phyloP scores from a whole-genome alignment of 208 protist species.

The Acanthamoeba culbertsoni region DNA sequence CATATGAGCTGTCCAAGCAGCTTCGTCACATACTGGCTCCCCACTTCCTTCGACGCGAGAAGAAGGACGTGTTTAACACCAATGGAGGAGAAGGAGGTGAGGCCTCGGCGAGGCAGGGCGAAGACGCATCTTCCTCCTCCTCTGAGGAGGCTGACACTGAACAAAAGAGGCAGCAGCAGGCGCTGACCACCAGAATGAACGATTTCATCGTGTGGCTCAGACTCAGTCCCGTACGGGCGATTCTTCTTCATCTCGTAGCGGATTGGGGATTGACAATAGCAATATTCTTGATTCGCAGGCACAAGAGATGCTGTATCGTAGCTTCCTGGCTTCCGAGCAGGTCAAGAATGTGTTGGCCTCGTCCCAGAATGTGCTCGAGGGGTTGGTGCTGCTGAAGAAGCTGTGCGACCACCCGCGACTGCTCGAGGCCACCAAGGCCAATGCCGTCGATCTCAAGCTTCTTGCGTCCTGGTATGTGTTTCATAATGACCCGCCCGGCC shows the following conservation, averaged over 20 bases:
- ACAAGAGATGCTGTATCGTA: constrained; percentile 42
- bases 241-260: background rate
- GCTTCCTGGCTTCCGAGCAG: constrained; percentile 50
- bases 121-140: background rate
- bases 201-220: constrained; percentile 62
- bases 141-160: background rate
- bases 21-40: constrained; percentile 39
- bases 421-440: background rate
- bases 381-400: constrained; percentile 43
- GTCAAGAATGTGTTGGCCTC: constrained; percentile 26
- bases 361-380: constrained; percentile 45
- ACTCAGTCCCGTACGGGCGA: background rate
- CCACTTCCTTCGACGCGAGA: constrained; percentile 58
- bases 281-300: background rate
- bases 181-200: constrained; percentile 48
- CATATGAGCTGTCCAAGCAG: constrained; percentile 32
- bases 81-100: background rate
- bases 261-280: background rate
- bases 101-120: background rate
- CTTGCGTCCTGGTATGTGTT: background rate
- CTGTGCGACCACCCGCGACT: constrained; percentile 49
- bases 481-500: background rate
- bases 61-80: constrained; percentile 54
- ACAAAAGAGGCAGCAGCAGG: constrained; percentile 1
- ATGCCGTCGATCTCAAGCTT: background rate